These are phyloP conservation scores for Phragmites australis DNA, from an alignment of 176 grass and related monocot genomes.

Conservation along the genomic window DNA sequence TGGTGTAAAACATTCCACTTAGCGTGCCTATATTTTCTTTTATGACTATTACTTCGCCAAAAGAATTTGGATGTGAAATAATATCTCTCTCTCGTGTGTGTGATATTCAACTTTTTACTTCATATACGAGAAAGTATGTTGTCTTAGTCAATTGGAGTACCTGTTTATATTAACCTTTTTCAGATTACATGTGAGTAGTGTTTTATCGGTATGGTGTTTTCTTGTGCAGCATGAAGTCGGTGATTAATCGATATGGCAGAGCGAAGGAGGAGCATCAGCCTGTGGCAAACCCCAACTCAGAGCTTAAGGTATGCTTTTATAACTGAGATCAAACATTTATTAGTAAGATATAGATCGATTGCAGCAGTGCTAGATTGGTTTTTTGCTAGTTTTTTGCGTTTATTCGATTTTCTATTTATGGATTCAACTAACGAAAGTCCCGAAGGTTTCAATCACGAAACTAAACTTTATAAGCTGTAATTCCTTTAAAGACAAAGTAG, in stretches of 20 bases:
- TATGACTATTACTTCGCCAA: no score
- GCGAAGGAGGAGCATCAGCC: slow-evolving; percentile 60
- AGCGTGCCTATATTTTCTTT: no score
- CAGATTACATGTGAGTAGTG: background rate
- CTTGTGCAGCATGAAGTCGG: slow-evolving; percentile 63
- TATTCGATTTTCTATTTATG: background rate
- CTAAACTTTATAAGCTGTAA: background rate
- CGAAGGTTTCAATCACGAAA: background rate
- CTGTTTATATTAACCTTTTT: background rate
- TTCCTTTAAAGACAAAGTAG: background rate
- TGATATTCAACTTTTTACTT: no score
- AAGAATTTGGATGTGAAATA: no score
- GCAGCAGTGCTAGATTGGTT: background rate
- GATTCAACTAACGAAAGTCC: background rate
- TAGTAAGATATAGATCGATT: background rate
- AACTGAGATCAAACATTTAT: background rate
- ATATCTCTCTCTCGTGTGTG: no score
- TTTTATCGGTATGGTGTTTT: background rate
- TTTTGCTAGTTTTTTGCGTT: background rate
- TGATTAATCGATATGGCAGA: slow-evolving; percentile 75
- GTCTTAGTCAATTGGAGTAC: background rate
- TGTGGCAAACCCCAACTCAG: slow-evolving; percentile 56
- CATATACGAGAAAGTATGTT: background rate
- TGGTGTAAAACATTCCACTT: no score
- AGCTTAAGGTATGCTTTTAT: slow-evolving; percentile 62